These are phyloP conservation scores for Aspergillus hortae DNA, from an alignment of 2,329 filamentous ascomycete species.

Conservation along the genomic window DNA sequence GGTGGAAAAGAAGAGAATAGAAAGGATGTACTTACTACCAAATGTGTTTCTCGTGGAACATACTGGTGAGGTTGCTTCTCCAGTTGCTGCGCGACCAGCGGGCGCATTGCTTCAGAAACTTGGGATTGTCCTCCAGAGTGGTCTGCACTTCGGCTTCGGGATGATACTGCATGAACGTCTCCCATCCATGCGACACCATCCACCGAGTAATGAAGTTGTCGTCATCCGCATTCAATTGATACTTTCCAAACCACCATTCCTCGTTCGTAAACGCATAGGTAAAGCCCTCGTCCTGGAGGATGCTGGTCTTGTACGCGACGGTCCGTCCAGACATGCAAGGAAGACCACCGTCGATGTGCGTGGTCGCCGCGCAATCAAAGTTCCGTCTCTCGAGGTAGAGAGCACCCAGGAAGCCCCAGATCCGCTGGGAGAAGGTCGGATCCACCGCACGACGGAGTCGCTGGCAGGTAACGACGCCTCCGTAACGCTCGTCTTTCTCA, in stretches of 20 bases:
- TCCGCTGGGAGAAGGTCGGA: constrained; percentile 56
- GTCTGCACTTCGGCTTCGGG: constrained; percentile 87
- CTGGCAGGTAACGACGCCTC: constrained; percentile 90
- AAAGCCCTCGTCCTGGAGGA: constrained; percentile 81
- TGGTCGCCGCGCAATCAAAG: constrained; percentile 94
- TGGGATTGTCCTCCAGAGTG: constrained; percentile 81
- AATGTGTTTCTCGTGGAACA: constrained; percentile 78
- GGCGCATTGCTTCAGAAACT: constrained; percentile 89
- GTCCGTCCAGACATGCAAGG: constrained; percentile 95
- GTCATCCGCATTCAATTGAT: constrained; percentile 91
- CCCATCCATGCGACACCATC: constrained; percentile 88
- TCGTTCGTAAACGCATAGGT: constrained; percentile 87
- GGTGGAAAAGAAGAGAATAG: background rate
- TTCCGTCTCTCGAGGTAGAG: constrained; percentile 91
- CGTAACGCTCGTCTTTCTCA: constrained; percentile 70
- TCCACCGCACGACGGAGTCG: constrained; percentile 68
- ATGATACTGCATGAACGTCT: constrained; percentile 94
- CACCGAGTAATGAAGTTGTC: constrained; percentile 98
- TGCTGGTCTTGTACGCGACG: constrained; percentile 84
- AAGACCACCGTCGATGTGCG: constrained; percentile 91
- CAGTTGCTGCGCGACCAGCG: constrained; percentile 97
- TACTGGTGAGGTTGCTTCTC: constrained; percentile 91
- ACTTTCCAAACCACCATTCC: constrained; percentile 72
- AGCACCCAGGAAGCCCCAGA: constrained; percentile 87
- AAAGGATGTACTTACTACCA: constrained; percentile 66